Evolutionary conservation across 1,284 basidiomycete species (phyloP).

Genomic region (Rhodotorula mucilaginosa): DNA sequence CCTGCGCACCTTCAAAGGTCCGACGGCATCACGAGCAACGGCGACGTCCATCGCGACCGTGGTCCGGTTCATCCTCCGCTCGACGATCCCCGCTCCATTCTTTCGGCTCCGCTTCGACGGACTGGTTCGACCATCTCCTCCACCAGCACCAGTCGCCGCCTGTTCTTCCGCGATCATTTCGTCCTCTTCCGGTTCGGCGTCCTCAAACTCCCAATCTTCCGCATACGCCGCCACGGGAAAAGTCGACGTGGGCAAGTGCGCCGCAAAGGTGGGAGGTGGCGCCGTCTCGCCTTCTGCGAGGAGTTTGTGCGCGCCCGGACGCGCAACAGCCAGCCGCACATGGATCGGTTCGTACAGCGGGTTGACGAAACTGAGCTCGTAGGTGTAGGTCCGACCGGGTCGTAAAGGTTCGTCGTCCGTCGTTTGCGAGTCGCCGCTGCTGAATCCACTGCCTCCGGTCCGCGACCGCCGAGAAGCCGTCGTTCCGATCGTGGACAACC

Average conservation of each 20-base stretch:
- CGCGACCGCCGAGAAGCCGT: slow-evolving; percentile 14
- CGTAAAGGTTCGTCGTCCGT: slow-evolving; percentile 56
- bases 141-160: neutral
- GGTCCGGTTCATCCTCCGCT: slow-evolving; percentile 80
- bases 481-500: slow-evolving; percentile 34
- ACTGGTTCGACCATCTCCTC: slow-evolving; percentile 11
- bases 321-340: slow-evolving; percentile 70
- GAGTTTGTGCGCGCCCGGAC: slow-evolving; percentile 40
- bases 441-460: neutral
- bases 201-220: slow-evolving; percentile 93
- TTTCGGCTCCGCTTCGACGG: slow-evolving; percentile 40
- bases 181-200: slow-evolving; percentile 51
- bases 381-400: slow-evolving; percentile 74
- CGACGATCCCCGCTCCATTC: slow-evolving; percentile 69
- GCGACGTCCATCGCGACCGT: slow-evolving; percentile 78
- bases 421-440: neutral
- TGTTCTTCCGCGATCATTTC: neutral
- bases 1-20: slow-evolving; percentile 65
- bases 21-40: slow-evolving; percentile 68
- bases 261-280: slow-evolving; percentile 60
- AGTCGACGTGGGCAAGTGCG: slow-evolving; percentile 68
- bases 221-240: slow-evolving; percentile 83
- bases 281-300: slow-evolving; percentile 22
- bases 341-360: slow-evolving; percentile 91
- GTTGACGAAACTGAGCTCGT: slow-evolving; percentile 84